Evolutionary conservation across 352 stramenopile genomes (phyloP).

Genomic region (Pythium pyrilobum): DNA sequence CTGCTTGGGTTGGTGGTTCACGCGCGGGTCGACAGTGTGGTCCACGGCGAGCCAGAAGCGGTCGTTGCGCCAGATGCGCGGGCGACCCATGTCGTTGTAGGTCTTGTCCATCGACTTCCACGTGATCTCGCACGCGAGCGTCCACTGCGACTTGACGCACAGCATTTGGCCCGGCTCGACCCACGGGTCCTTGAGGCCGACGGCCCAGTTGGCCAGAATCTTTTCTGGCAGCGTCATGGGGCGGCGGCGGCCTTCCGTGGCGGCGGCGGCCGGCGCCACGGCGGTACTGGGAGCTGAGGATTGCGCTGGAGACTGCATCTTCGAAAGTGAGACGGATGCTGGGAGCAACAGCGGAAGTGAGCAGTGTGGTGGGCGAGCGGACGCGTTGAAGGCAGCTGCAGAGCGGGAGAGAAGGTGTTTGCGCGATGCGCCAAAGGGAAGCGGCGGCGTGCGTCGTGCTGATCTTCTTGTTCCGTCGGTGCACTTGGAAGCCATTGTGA

Average conservation of each 20-base stretch:
- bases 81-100: constrained; percentile 81
- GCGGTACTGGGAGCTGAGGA: background rate
- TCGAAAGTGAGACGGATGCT: constrained; percentile 7
- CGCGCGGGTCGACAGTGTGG: constrained; percentile 78
- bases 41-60: constrained; percentile 85
- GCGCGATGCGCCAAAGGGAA: constrained; percentile 14
- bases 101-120: constrained; percentile 90
- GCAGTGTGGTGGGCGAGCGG: background rate
- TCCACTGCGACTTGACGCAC: constrained; percentile 83
- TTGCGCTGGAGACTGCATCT: constrained; percentile 21
- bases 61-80: constrained; percentile 80
- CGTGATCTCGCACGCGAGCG: constrained; percentile 81
- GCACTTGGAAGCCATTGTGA: background rate
- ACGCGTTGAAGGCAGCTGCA: background rate
- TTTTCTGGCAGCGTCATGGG: constrained; percentile 80
- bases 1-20: constrained; percentile 77
- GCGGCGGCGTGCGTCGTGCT: background rate
- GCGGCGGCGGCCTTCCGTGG: constrained; percentile 23
- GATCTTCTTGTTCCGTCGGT: constrained; percentile 19
- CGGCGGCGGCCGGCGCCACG: background rate
- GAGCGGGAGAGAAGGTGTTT: constrained; percentile 11
- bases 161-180: constrained; percentile 71
- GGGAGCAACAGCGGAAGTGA: background rate
- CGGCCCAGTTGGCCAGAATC: constrained; percentile 72
- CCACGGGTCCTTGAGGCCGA: constrained; percentile 60